phyloP scores from a whole-genome alignment of 1,284 basidiomycete genomes.

The Microbotryum scabiosae region DNA sequence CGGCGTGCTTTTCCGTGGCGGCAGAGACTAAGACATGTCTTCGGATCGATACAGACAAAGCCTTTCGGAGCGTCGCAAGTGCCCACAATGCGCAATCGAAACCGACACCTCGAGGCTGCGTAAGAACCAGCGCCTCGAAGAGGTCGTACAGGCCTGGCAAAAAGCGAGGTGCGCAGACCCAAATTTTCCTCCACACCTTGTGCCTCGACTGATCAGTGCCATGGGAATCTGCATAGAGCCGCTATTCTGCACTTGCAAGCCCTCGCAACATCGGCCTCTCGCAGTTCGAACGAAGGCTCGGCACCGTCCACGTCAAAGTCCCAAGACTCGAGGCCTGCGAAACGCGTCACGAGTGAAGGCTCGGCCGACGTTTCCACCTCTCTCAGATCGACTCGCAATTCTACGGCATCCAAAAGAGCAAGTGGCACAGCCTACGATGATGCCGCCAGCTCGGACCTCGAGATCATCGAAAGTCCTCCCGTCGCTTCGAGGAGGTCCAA shows the following conservation, averaged over 20 bases:
- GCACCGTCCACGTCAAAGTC: no score
- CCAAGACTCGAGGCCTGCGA: no score
- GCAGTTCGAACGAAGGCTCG: no score
- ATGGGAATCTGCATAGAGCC: neutral
- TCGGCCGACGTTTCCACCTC: no score
- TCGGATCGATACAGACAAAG: slow-evolving; percentile 35
- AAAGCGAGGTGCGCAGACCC: slow-evolving; percentile 50
- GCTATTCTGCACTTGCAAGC: slow-evolving; percentile 8
- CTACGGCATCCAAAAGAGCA: no score
- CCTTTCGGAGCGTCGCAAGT: slow-evolving; percentile 51
- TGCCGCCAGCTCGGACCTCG: slow-evolving; percentile 13
- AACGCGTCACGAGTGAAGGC: no score
- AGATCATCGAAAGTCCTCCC: slow-evolving; percentile 9
- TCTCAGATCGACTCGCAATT: no score
- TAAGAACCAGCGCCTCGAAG: slow-evolving; percentile 54
- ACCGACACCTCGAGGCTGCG: slow-evolving; percentile 54
- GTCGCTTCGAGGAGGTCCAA: neutral
- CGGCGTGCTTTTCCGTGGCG: no score
- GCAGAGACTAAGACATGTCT: slow-evolving; percentile 1
- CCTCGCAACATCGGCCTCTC: neutral
- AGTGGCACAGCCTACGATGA: neutral
- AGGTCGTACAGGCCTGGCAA: slow-evolving; percentile 55
- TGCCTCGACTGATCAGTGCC: no score
- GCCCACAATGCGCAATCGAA: slow-evolving; percentile 55
- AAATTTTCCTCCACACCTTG: no score